Base-by-base conservation (phyloP, 2,329 filamentous ascomycete species). In the Laburnicola sp. region DNA sequence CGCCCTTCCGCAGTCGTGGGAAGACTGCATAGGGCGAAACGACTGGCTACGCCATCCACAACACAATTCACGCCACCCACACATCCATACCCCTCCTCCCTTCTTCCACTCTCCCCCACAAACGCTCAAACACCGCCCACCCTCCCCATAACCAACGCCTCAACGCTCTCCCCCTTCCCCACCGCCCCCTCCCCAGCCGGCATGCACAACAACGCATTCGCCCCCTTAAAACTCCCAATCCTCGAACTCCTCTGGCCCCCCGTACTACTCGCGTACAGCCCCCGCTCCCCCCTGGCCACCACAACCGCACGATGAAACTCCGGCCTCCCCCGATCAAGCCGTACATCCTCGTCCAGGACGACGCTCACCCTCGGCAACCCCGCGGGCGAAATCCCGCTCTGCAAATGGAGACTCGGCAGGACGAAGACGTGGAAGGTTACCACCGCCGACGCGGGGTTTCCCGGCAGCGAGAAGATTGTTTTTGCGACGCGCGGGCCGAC, bases 361-460 rank as follows among this genome's bases (percentile, higher is more conserved):
- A 94, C 92, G 2, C 83, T 82, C 0, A 95, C 83, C 43, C 78
- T 84, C 0, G 91, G 86, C 11, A 97, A 75, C 0, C 92, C 91
- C 0, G 78, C 77, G 0, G 85, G 85, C 35, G 74, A 74, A 22
- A 91, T 77, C 0, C 92, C 94, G 8, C 85, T 81, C 61, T 88
- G 80, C 59, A 88, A 85, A 65, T 96, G 91, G 52, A 99, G 75
- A 0, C 89, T 86, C 0, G 94, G 94, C 8, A 99, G 79, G 6
- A 97, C 91, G 72, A 99, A 97, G 1, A 99, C 82, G 66, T 97
- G 89, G 64, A 96, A 91, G 0, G 93, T 96, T 7, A 97, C 94
- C 2, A 97, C 80, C 0, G 94, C 93, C 2, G 89, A 94, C 2
- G 93, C 94, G 0, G 94, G 94, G 69, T 99, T 99, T 0, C 94